Conservation (phyloP, 805 yeast genomes). For the Yarrowia bubula region DNA sequence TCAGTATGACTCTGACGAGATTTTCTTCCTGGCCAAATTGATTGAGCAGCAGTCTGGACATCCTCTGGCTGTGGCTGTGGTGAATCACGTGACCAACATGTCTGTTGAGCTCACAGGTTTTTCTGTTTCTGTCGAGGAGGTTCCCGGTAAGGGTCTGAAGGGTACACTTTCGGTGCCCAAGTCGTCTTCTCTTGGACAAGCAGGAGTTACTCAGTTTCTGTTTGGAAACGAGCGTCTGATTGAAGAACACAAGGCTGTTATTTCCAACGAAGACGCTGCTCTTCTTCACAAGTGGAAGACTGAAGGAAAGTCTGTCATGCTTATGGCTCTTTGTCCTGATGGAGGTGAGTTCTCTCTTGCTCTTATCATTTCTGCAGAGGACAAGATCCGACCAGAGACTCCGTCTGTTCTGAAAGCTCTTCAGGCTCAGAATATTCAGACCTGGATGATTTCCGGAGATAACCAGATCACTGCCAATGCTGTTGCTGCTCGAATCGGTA, state of each 20-base stretch:
- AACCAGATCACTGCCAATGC: slow-evolving; percentile 64
- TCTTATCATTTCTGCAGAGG: slow-evolving; percentile 59
- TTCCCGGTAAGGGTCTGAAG: slow-evolving; percentile 60
- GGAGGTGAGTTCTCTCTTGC: slow-evolving; percentile 42
- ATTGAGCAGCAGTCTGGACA: slow-evolving; percentile 65
- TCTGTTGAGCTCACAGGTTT: slow-evolving; percentile 10
- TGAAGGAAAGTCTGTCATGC: slow-evolving; percentile 61
- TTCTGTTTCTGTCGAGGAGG: slow-evolving; percentile 45
- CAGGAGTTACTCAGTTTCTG: slow-evolving; percentile 38
- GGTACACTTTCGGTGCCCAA: slow-evolving; percentile 39
- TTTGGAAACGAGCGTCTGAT: slow-evolving; percentile 63
- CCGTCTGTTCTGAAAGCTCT: slow-evolving; percentile 48
- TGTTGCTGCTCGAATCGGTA: slow-evolving; percentile 62
- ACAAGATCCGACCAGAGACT: slow-evolving; percentile 54
- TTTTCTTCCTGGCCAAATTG: slow-evolving; percentile 46
- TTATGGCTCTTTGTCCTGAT: slow-evolving; percentile 46
- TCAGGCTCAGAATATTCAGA: slow-evolving; percentile 46
- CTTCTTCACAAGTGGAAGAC: slow-evolving; percentile 54
- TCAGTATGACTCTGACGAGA: not conserved
- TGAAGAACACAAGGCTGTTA: slow-evolving; percentile 46
- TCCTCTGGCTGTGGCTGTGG: slow-evolving; percentile 63
- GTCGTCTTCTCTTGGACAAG: not conserved
- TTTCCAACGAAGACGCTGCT: slow-evolving; percentile 41
- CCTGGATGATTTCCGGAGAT: slow-evolving; percentile 81
- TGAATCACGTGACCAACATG: slow-evolving; percentile 38